phyloP scores from a whole-genome alignment of 2,329 filamentous ascomycete species.

The Xylariaceae sp. region DNA sequence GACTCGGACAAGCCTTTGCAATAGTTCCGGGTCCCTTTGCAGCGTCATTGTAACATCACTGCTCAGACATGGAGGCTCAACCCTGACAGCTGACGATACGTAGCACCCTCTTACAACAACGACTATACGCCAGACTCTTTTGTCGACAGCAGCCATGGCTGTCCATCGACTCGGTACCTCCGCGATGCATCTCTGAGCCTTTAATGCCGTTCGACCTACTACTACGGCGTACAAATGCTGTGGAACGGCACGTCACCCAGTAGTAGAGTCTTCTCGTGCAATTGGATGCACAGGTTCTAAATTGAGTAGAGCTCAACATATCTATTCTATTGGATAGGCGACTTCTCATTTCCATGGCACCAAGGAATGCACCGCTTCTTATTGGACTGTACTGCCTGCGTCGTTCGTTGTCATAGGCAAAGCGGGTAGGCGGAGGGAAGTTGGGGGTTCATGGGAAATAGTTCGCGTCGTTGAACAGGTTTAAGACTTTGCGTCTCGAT shows the following conservation, averaged over 20 bases:
- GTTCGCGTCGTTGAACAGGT: too few species aligned
- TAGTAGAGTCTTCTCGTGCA: neutral
- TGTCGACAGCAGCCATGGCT: neutral
- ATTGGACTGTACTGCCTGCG: neutral
- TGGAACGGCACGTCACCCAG: neutral
- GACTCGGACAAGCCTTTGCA: too few species aligned
- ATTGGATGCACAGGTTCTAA: neutral
- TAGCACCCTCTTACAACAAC: neutral
- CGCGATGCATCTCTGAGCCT: neutral
- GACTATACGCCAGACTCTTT: neutral
- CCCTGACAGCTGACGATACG: neutral
- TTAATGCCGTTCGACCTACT: neutral
- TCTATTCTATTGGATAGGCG: neutral
- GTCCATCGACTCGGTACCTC: conserved; percentile 5
- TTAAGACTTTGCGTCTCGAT: too few species aligned
- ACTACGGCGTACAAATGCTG: neutral
- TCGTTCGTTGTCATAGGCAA: neutral
- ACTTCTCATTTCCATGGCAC: too few species aligned
- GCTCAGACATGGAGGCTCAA: too few species aligned
- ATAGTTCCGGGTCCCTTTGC: too few species aligned
- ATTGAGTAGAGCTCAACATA: neutral
- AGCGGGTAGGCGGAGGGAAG: too few species aligned
- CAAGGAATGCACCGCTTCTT: too few species aligned
- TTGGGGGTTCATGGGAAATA: too few species aligned
- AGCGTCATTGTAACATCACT: too few species aligned